Evolutionary conservation across 768 basidiomycete species (phyloP), one percentile per base, ranked within the genome.

Genomic region (Phaeolepiota aurea): DNA sequence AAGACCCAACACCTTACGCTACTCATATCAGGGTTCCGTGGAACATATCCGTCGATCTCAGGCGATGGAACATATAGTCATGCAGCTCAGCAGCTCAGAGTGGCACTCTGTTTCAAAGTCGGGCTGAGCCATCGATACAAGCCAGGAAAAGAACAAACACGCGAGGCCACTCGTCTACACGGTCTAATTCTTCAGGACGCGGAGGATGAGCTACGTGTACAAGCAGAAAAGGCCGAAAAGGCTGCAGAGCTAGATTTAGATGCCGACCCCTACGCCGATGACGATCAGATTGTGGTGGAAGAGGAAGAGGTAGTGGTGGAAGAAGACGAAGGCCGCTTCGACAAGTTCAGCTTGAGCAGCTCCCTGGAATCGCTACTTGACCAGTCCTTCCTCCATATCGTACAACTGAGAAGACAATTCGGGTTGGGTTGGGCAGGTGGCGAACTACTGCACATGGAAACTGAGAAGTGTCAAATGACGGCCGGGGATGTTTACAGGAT

Each of bases 371-470:
- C 74, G 2, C 55, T 83, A 32, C 59, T 85, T 44, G 71, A 82
- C 39, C 65, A 76, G 38, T 64, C 69, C 5, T 69, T 85, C 43
- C 51, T 79, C 19, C 69, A 65, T 34, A 50, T 84, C 13, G 54
- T 85, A 16, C 68, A 68, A 42, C 52, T 77, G 2, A 62, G 82
- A 32, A 51, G 69, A 22, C 63, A 63, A 48, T 79, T 73, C 47
- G 60, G 60, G 3, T 56, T 82, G 10, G 79, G 79, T 10, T 87
- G 82, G 82, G 78, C 82, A 2, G 79, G 74, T 2, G 82, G 81
- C 2, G 84, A 85, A 49, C 47, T 66, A 13, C 59, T 84, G 35
- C 54, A 66, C 34, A 52, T 64, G 38, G 62, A 69, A 50, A 54
- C 67, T 7, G 73, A 77, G 49, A 65, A 57, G 42, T 51, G 55